Conservation (phyloP, 1,284 basidiomycete genomes). For the Schizophyllum commune region DNA sequence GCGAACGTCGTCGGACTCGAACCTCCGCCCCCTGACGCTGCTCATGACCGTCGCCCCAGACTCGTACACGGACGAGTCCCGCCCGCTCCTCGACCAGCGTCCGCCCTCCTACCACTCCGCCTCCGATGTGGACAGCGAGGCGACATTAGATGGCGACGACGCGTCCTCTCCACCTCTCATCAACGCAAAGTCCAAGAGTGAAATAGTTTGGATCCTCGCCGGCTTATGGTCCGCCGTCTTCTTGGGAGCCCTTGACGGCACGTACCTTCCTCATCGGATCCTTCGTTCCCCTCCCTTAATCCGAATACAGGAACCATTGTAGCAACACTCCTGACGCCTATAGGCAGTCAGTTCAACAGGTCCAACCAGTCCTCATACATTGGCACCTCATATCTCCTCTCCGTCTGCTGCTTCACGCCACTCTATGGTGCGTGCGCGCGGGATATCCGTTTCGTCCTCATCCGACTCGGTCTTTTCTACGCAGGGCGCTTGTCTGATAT, state of each 20-base stretch:
- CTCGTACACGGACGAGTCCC: constrained; percentile 22
- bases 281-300: neutral
- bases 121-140: constrained; percentile 28
- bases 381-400: constrained; percentile 81
- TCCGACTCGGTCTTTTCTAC: constrained; percentile 18
- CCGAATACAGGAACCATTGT: constrained; percentile 56
- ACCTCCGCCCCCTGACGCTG: neutral
- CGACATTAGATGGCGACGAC: constrained; percentile 18
- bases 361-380: constrained; percentile 80
- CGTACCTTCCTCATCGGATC: constrained; percentile 15
- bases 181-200: constrained; percentile 41
- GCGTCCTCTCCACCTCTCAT: constrained; percentile 20
- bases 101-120: constrained; percentile 36
- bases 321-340: constrained; percentile 71
- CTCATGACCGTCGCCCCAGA: neutral
- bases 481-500: constrained; percentile 82
- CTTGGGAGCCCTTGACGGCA: constrained; percentile 76
- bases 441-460: constrained; percentile 8
- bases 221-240: constrained; percentile 77
- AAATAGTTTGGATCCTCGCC: constrained; percentile 62
- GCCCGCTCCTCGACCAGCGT: constrained; percentile 34
- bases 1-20: neutral
- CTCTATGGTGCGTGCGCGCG: constrained; percentile 58
- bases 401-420: constrained; percentile 87
- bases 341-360: constrained; percentile 74